Percentiles rank a stretch among this genome's conserved stretches.
Conservation (phyloP, 2,329 filamentous ascomycete species). For the Apiospora sp. region DNA sequence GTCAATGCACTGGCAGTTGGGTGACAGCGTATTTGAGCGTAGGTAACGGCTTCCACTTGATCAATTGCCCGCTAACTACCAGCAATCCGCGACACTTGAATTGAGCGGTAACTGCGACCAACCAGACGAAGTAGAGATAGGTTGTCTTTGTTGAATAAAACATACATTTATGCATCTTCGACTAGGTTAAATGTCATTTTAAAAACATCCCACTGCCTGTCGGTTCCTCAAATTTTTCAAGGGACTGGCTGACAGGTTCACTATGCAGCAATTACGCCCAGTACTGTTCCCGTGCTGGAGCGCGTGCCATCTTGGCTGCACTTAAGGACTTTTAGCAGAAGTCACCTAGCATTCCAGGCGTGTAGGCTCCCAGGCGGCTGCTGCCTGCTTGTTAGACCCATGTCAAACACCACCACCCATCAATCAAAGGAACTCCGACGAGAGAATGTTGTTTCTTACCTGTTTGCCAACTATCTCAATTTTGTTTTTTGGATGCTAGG, state of each 20-base stretch:
- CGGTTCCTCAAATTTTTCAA: too few relatives aligned
- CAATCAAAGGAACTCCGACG: not conserved
- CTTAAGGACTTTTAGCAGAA: not conserved
- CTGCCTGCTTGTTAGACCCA: not conserved
- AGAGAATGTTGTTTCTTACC: not conserved
- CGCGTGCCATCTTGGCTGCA: not conserved
- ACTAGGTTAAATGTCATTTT: not conserved
- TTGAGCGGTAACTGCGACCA: too few relatives aligned
- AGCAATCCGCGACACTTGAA: too few relatives aligned
- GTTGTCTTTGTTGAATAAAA: too few relatives aligned
- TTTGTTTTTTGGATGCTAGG: not conserved
- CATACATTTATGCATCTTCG: not conserved
- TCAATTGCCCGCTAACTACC: not conserved
- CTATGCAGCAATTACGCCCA: not conserved
- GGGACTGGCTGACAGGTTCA: not conserved
- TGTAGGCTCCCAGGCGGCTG: not conserved
- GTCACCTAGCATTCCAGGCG: conserved; percentile 4
- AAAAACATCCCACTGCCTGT: not conserved
- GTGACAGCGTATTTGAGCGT: not conserved
- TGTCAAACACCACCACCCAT: not conserved
- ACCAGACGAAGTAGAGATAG: too few relatives aligned
- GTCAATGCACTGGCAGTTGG: not conserved
- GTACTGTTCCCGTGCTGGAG: not conserved
- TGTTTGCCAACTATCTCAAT: too few relatives aligned
- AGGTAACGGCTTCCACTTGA: not conserved